Evolutionary conservation across 495 filamentous ascomycete species (phyloP).

Genomic region (Cercophora scortea): DNA sequence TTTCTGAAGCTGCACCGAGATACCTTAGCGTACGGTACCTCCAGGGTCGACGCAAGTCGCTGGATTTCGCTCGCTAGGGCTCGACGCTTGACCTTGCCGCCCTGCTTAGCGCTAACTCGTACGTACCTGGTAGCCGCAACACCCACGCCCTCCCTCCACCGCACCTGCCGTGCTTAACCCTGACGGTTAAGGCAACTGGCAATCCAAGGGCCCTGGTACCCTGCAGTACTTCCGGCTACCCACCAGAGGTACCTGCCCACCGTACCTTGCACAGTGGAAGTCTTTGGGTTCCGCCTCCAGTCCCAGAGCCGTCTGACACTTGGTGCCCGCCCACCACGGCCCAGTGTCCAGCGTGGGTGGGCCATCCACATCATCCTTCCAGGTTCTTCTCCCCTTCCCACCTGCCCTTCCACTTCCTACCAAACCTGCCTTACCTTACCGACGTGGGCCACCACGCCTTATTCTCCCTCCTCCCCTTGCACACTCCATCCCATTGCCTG

Average conservation of each 20-base stretch:
- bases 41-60: too few species aligned
- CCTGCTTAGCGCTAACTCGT: conserved; percentile 18
- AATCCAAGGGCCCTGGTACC: conserved; percentile 3
- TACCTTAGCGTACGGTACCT: too few species aligned
- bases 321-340: conserved; percentile 1
- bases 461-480: conserved; percentile 7
- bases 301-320: conserved; percentile 13
- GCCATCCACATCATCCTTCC: conserved; percentile 14
- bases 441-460: too few species aligned
- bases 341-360: too few species aligned
- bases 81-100: conserved; percentile 6
- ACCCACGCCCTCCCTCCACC: background rate
- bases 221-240: background rate
- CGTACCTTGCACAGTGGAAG: background rate
- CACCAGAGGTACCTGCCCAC: conserved; percentile 3
- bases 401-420: conserved; percentile 13
- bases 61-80: too few species aligned
- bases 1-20: too few species aligned
- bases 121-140: conserved; percentile 6
- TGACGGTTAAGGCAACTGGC: background rate
- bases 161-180: background rate
- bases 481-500: conserved; percentile 8
- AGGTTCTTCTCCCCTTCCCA: conserved; percentile 11
- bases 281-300: conserved; percentile 13
- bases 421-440: background rate